These are phyloP conservation scores for Gossypium herbaceum DNA, from an alignment of 345 rosid species.

Conservation along the genomic window DNA sequence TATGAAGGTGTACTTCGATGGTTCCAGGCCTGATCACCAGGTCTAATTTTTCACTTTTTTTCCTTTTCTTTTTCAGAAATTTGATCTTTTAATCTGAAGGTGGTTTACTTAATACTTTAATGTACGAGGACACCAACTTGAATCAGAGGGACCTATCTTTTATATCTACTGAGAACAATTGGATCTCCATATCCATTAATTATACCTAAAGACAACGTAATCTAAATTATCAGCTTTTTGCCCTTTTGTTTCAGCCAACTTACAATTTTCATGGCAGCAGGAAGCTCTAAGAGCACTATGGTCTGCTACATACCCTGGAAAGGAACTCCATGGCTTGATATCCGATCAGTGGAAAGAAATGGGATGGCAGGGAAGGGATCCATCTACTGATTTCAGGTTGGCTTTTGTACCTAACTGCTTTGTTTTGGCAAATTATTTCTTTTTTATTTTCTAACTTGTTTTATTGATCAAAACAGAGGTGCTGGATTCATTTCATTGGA, in stretches of 20 bases:
- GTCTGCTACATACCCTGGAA: conserved; percentile 69
- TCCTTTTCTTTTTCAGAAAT: background rate
- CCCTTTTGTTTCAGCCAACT: conserved; percentile 4
- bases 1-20: conserved; percentile 70
- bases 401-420: background rate
- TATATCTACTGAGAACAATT: background rate
- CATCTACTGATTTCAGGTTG: conserved; percentile 93
- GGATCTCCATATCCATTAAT: background rate
- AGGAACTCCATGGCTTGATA: conserved; percentile 64
- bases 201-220: background rate
- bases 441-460: background rate
- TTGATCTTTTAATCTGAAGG: background rate
- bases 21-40: conserved; percentile 79
- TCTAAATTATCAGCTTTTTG: background rate
- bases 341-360: conserved; percentile 96
- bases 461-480: conserved; percentile 49
- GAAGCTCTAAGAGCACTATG: conserved; percentile 86
- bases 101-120: background rate
- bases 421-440: background rate
- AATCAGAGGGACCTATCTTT: no score
- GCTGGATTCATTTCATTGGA: conserved; percentile 93
- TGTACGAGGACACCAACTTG: no score
- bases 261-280: conserved; percentile 21
- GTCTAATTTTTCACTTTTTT: conserved; percentile 20
- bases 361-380: conserved; percentile 99